Evolutionary conservation across 164 flowering plant genomes (phyloP), one percentile per base, ranked within the genome.

Genomic region (Vitis riparia): DNA sequence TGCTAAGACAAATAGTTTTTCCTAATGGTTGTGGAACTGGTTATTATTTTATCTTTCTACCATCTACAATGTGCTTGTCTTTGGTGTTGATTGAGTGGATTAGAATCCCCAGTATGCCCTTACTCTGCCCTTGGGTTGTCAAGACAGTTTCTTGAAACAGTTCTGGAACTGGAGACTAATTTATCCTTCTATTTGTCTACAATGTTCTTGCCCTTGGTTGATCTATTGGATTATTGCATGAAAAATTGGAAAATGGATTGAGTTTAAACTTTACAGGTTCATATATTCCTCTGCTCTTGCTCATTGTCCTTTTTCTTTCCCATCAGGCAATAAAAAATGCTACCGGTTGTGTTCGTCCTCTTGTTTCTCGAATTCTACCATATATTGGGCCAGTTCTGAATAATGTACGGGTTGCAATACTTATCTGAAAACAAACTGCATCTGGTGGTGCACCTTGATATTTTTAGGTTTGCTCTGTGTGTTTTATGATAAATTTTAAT

Each of bases 341-440:
- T 69, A 96, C 98, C 63, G 94, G 94, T 65, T 93, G 97, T 75
- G 71, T 89, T 63, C 85, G 70, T 68, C 90, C 90, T 67, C 75
- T 93, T 68, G 87, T 89, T 70, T 86, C 93, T 63, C 89, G 94
- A 55, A 80, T 90, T 74, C 74, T 93, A 62, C 94, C 97, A 57
- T 89, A 77, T 68, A 70, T 93, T 73, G 86, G 87, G 27, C 97
- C 95, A 63, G 83, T 96, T 27, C 75, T 96, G 62, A 86, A 76
- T 75, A 84, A 82, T 51, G 98, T 93, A 90, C 69, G 87, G 66
- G 19, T 67, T 23, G 8, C 9, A 32, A 61, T 14, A 23, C 51
- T 50, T 55, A 49, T 52, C 48, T 63, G 55, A n/a, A 32, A 7
- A 6, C 29, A 11, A 6, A 14, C 30, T 60, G 51, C 11, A 15